Percentiles rank a stretch among this genome's conserved stretches.
Conservation (phyloP, 768 basidiomycete genomes). For the Calvatia gigantea region DNA sequence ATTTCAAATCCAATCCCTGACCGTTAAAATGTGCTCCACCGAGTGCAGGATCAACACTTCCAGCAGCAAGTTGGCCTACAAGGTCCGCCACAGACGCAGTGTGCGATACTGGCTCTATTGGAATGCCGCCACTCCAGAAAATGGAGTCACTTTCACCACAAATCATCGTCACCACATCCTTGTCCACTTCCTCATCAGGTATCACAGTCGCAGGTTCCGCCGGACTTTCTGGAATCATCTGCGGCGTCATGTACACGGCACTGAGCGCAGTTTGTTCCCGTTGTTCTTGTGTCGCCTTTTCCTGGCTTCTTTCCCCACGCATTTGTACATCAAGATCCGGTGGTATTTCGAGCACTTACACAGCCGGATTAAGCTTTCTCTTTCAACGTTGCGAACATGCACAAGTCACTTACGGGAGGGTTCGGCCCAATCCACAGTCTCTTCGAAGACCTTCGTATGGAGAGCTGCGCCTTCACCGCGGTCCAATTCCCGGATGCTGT, state of each 20-base stretch:
- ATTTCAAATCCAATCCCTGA: constrained; percentile 31
- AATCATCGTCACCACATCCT: constrained; percentile 60
- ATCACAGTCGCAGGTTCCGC: constrained; percentile 61
- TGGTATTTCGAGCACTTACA: constrained; percentile 63
- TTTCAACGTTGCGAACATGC: constrained; percentile 13
- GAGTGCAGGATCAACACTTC: constrained; percentile 35
- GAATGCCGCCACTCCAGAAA: constrained; percentile 47
- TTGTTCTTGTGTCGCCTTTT: constrained; percentile 68
- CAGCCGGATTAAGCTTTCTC: constrained; percentile 16
- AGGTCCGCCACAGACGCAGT: constrained; percentile 63
- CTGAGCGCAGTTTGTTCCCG: constrained; percentile 75
- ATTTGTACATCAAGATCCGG: constrained; percentile 46
- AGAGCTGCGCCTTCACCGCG: constrained; percentile 83
- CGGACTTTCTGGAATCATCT: constrained; percentile 77
- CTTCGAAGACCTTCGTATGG: constrained; percentile 81
- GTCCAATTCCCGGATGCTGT: constrained; percentile 83
- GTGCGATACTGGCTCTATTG: constrained; percentile 30
- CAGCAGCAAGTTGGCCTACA: constrained; percentile 58
- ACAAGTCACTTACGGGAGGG: constrained; percentile 62
- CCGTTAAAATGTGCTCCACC: constrained; percentile 27
- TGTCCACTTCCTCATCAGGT: constrained; percentile 68
- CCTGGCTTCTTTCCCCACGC: constrained; percentile 67
- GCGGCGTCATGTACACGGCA: constrained; percentile 66
- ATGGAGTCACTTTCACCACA: constrained; percentile 57
- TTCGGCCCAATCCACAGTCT: constrained; percentile 83